phyloP scores from a whole-genome alignment of 2,329 filamentous ascomycete species.

The Ophiostoma ips region DNA sequence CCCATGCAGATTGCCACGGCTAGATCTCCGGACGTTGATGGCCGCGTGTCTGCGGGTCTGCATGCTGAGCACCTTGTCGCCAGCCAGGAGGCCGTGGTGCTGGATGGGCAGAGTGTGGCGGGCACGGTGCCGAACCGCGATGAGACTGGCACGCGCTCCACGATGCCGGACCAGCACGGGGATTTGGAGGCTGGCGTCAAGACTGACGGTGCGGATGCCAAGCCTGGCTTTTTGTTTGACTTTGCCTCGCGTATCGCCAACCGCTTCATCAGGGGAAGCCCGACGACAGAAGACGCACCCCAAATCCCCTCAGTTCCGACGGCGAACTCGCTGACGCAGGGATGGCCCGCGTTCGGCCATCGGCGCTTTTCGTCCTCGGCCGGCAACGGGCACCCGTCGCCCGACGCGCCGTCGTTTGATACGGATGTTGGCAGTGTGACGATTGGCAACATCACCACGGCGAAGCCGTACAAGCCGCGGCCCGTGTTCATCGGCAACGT shows the following conservation, averaged over 20 bases:
- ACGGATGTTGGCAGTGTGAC: constrained; percentile 12
- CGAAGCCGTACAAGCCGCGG: constrained; percentile 11
- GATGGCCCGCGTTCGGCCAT: not conserved
- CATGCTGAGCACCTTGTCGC: not conserved
- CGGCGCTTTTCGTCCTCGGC: constrained; percentile 1
- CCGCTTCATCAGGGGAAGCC: constrained; percentile 3
- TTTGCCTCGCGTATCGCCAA: constrained; percentile 3
- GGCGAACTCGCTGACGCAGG: not conserved
- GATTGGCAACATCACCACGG: constrained; percentile 11
- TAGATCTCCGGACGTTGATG: not conserved
- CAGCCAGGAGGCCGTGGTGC: constrained; percentile 11
- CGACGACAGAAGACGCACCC: not conserved
- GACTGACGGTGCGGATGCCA: not conserved
- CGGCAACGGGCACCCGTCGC: constrained; percentile 4
- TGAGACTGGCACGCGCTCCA: constrained; percentile 2
- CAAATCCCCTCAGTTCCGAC: not conserved
- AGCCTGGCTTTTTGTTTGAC: constrained; percentile 4
- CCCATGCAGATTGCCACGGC: constrained; percentile 1
- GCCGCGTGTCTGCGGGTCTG: not conserved
- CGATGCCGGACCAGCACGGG: not conserved
- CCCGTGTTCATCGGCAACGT: constrained; percentile 13
- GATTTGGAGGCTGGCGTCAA: not conserved
- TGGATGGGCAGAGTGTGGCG: not conserved
- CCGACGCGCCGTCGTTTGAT: constrained; percentile 9
- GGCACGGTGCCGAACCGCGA: not conserved